Conservation (phyloP, 2,329 filamentous ascomycete genomes). For the Beauveria varroae region DNA sequence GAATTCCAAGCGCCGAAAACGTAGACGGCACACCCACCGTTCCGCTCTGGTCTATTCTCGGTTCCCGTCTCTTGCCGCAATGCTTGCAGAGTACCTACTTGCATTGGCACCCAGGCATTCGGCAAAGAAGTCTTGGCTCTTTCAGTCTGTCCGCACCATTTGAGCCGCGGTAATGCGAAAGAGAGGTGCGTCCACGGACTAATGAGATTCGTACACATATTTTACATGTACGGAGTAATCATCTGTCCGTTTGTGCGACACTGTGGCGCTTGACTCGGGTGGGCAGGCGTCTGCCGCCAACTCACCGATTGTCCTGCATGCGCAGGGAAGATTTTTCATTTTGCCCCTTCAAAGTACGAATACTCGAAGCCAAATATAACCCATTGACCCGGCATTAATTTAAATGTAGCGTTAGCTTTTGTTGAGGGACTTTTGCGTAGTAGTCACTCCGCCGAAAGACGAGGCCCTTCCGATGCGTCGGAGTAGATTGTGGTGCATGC, state of each 20-base stretch:
- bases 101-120: no score
- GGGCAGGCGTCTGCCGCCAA: not conserved
- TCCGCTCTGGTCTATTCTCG: not conserved
- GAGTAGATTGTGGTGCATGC: no score
- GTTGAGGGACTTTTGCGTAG: no score
- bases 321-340: not conserved
- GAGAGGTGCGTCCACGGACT: not conserved
- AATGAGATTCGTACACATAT: not conserved
- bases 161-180: not conserved
- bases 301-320: not conserved
- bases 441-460: no score
- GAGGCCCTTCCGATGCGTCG: no score
- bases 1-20: not conserved
- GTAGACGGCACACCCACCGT: not conserved
- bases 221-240: no score
- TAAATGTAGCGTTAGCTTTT: no score
- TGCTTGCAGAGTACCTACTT: not conserved
- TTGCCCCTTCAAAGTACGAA: not conserved
- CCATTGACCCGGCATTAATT: no score
- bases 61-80: not conserved
- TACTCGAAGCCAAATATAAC: not conserved
- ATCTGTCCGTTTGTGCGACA: not conserved
- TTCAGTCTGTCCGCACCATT: no score
- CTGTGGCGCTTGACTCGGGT: conserved; percentile 5
- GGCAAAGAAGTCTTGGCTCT: no score